These are phyloP conservation scores for Phylloporus scabripes DNA, from an alignment of 768 basidiomycete species.

Conservation along the genomic window DNA sequence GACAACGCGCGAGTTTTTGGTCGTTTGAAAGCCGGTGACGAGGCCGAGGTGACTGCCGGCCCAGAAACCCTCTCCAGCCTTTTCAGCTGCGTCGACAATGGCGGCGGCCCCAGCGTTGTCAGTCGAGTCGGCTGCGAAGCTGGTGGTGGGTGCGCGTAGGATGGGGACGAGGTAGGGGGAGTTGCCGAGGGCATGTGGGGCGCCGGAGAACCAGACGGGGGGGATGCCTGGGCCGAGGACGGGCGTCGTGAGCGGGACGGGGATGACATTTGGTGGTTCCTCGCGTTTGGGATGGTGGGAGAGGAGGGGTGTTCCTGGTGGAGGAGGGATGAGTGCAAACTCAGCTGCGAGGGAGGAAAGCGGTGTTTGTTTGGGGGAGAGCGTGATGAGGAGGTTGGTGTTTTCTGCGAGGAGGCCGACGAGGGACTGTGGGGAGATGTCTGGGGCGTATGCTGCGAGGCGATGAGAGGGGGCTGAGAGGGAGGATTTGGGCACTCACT, in stretches of 20 bases:
- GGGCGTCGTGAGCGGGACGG: slow-evolving; percentile 47
- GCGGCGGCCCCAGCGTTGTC: slow-evolving; percentile 53
- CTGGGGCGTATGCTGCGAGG: slow-evolving; percentile 54
- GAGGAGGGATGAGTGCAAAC: slow-evolving; percentile 86
- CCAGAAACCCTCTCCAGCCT: slow-evolving; percentile 75
- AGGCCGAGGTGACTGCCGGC: slow-evolving; percentile 73
- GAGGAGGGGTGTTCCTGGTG: slow-evolving; percentile 75
- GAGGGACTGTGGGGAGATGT: slow-evolving; percentile 79
- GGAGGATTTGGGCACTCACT: slow-evolving; percentile 38
- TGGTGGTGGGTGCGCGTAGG: slow-evolving; percentile 67
- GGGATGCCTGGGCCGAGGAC: slow-evolving; percentile 45
- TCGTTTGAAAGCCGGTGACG: slow-evolving; percentile 87
- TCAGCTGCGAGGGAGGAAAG: slow-evolving; percentile 79
- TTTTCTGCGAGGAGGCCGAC: slow-evolving; percentile 61
- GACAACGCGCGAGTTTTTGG: slow-evolving; percentile 66
- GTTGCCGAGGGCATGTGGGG: slow-evolving; percentile 56
- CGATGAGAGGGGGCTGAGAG: not conserved
- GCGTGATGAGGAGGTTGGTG: slow-evolving; percentile 80
- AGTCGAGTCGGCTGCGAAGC: slow-evolving; percentile 68
- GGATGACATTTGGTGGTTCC: slow-evolving; percentile 60
- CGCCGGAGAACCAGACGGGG: slow-evolving; percentile 75
- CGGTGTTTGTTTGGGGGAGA: slow-evolving; percentile 71
- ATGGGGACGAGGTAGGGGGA: slow-evolving; percentile 83
- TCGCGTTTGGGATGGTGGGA: slow-evolving; percentile 80
- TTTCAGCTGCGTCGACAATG: slow-evolving; percentile 65